Conservation (phyloP, 2,329 filamentous ascomycete species). For the Aspergillus novoparasiticus region DNA sequence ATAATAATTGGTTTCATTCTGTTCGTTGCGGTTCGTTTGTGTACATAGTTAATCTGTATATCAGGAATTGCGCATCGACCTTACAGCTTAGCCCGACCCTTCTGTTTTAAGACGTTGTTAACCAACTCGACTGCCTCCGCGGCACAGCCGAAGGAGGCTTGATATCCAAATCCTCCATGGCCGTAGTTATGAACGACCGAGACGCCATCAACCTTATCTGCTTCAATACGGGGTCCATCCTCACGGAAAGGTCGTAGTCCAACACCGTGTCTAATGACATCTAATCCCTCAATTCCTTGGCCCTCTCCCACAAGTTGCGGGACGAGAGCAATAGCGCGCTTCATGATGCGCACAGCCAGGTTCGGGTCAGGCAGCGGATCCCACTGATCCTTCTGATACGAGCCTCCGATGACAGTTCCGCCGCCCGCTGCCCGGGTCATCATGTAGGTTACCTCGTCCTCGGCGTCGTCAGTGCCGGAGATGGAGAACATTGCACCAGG, state of each 20-base stretch:
- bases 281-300: slow-evolving; percentile 68
- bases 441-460: slow-evolving; percentile 73
- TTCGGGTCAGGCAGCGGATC: slow-evolving; percentile 77
- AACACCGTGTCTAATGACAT: slow-evolving; percentile 78
- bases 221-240: slow-evolving; percentile 75
- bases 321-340: slow-evolving; percentile 52
- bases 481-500: slow-evolving; percentile 68
- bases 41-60: background rate
- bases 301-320: slow-evolving; percentile 55
- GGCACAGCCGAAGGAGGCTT: slow-evolving; percentile 69
- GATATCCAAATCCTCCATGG: slow-evolving; percentile 63
- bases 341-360: slow-evolving; percentile 82
- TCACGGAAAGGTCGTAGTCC: slow-evolving; percentile 75
- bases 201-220: slow-evolving; percentile 64
- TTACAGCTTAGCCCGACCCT: slow-evolving; percentile 36
- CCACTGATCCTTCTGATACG: slow-evolving; percentile 78
- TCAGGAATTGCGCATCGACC: background rate
- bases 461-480: slow-evolving; percentile 73
- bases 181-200: slow-evolving; percentile 53
- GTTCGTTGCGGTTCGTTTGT: background rate
- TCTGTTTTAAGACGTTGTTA: slow-evolving; percentile 49
- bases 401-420: slow-evolving; percentile 84
- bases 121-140: slow-evolving; percentile 68
- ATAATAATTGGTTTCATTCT: background rate
- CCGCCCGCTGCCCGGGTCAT: slow-evolving; percentile 80